Evolutionary conservation across 2,329 filamentous ascomycete genomes (phyloP).

Genomic region (Tolypocladium album): DNA sequence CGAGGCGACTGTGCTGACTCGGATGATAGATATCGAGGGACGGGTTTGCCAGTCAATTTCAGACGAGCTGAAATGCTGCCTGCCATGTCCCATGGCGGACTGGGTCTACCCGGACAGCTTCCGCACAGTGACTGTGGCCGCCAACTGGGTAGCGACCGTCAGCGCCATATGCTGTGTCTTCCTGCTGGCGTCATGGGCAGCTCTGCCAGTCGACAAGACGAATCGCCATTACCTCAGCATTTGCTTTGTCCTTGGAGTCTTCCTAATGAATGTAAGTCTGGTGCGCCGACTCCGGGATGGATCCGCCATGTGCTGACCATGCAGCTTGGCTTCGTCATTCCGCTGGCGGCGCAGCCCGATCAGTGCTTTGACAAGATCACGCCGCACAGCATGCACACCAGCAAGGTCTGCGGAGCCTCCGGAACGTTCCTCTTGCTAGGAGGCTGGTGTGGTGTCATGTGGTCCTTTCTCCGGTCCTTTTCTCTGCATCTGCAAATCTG

Average conservation of each 20-base stretch:
- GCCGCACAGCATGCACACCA: conserved; percentile 82
- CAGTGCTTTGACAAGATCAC: conserved; percentile 88
- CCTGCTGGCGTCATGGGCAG: conserved; percentile 67
- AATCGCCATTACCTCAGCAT: conserved; percentile 89
- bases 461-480: conserved; percentile 82
- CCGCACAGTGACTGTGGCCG: conserved; percentile 45
- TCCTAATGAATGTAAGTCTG: conserved; percentile 65
- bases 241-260: conserved; percentile 65
- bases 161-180: conserved; percentile 64
- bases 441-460: conserved; percentile 74
- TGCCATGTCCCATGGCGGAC: conserved; percentile 80
- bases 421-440: conserved; percentile 79
- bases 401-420: conserved; percentile 73
- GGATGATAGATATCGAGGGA: conserved; percentile 43
- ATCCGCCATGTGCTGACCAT: conserved; percentile 8
- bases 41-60: conserved; percentile 39
- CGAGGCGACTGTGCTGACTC: conserved; percentile 2
- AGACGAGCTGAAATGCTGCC: conserved; percentile 56
- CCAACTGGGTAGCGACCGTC: conserved; percentile 76
- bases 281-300: not conserved
- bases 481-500: conserved; percentile 96
- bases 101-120: conserved; percentile 60
- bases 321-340: conserved; percentile 83
- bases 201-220: conserved; percentile 79
- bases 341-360: conserved; percentile 64